A percentile compares a stretch with the other conserved stretches of the same genome.
phyloP scores from a whole-genome alignment of 2,329 filamentous ascomycete species.

The Xylaria sp. region DNA sequence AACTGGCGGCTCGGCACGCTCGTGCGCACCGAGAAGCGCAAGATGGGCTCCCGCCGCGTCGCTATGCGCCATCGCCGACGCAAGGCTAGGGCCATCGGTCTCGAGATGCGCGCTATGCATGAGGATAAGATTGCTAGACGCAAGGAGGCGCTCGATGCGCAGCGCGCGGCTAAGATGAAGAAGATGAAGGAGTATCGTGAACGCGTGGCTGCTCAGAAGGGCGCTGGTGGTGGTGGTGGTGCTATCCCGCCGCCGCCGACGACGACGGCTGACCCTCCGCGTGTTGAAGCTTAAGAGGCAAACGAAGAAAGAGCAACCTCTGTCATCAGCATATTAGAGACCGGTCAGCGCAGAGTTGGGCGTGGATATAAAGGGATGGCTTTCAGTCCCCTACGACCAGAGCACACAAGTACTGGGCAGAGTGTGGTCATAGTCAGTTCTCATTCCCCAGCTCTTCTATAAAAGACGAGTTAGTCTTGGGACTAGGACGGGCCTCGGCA shows the following conservation, averaged over 20 bases:
- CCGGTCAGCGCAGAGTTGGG: not conserved
- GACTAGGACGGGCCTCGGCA: no score
- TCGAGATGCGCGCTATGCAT: constrained; percentile 48
- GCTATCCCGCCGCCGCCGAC: constrained; percentile 14
- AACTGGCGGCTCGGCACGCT: constrained; percentile 69
- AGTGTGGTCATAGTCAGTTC: not conserved
- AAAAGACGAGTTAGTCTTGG: not conserved
- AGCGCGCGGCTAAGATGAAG: constrained; percentile 38
- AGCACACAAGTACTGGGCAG: not conserved
- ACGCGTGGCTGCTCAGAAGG: constrained; percentile 31
- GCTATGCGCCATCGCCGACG: constrained; percentile 63
- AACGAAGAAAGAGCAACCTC: not conserved
- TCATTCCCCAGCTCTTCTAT: not conserved
- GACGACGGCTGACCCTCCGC: constrained; percentile 13
- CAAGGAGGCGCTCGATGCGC: constrained; percentile 48
- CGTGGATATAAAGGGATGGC: not conserved
- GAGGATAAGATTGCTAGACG: constrained; percentile 48
- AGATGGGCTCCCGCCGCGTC: constrained; percentile 57
- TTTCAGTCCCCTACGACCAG: not conserved
- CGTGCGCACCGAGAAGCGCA: constrained; percentile 61
- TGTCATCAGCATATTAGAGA: not conserved
- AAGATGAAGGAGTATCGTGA: constrained; percentile 44
- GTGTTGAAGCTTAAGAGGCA: constrained; percentile 13
- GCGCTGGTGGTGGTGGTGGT: constrained; percentile 3
- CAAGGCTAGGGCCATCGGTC: constrained; percentile 45